A percentile compares a stretch with the other conserved stretches of the same genome.
phyloP scores from a whole-genome alignment of 495 filamentous ascomycete genomes.

The Cercophora scortea region DNA sequence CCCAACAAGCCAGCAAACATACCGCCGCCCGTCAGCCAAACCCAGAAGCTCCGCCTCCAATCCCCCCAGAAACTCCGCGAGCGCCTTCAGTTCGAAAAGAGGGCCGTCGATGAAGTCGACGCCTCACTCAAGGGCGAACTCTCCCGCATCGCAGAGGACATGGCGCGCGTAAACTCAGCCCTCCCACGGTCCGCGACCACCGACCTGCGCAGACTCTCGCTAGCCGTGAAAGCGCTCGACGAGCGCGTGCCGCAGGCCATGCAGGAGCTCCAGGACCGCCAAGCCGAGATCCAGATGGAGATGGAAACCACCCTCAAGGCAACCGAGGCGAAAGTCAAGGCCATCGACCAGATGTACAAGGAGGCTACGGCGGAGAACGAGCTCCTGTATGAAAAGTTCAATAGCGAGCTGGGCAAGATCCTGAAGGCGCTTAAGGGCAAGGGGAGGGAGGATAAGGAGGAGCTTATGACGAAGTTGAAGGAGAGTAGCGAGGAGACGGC shows the following conservation, averaged over 20 bases:
- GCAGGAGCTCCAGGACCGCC: conserved; percentile 51
- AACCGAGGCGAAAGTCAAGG: conserved; percentile 68
- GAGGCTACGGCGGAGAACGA: conserved; percentile 90
- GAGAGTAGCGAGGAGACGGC: conserved; percentile 61
- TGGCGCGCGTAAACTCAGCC: conserved; percentile 53
- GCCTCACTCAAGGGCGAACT: conserved; percentile 67
- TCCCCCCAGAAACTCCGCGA: conserved; percentile 90
- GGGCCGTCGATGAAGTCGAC: conserved; percentile 59
- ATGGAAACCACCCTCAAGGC: conserved; percentile 61
- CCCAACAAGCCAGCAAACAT: conserved; percentile 20
- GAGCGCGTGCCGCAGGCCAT: conserved; percentile 53
- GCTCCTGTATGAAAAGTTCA: conserved; percentile 87
- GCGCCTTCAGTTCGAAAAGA: conserved; percentile 74
- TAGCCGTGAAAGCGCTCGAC: conserved; percentile 57
- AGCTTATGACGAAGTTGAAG: conserved; percentile 60
- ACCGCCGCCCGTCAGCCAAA: conserved; percentile 8
- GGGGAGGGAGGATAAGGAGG: conserved; percentile 54
- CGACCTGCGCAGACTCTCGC: conserved; percentile 43
- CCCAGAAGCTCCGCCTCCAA: conserved; percentile 73
- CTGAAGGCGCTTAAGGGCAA: conserved; percentile 61
- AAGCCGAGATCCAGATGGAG: conserved; percentile 56
- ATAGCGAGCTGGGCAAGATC: conserved; percentile 79
- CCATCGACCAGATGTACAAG: conserved; percentile 83
- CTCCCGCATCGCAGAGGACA: conserved; percentile 72
- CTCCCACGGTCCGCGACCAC: conserved; percentile 27